Base-by-base conservation (phyloP, 1,139 yeast species). In the Pichia sp. region DNA sequence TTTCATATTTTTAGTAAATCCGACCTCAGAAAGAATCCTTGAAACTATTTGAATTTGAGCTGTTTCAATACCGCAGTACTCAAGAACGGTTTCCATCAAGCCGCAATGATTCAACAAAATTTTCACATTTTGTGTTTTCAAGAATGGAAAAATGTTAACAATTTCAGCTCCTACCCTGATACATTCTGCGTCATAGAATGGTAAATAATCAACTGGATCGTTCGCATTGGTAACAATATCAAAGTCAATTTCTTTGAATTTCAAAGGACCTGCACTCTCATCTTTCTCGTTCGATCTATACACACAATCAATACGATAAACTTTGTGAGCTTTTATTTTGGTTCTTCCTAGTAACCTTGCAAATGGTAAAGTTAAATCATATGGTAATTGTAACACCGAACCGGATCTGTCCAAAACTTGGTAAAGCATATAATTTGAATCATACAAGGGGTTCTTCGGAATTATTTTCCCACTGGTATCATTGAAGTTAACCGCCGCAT, bases 321-420 rank as follows among this genome's bases (percentile, higher is more conserved):
- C 73, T 67, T 90, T 90, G 26, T 82, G 79, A 58, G 84, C 71
- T 4, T 76, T 69, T 45, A 86, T 75, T 19, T 76, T 75, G 5
- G 74, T 72, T 56, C 87, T 82, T 5, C 97, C 90, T 38, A 93
- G 70, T 52, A 82, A 77, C 60, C 99, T 75, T 0, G 99, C 98
- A 72, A 87, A 81, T 0, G 99, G 98, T 42, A 90, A 72, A 0
- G 96, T 87, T 58, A 92, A 74, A 67, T 93, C 99, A 67, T 86
- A 92, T 0, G 97, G 96, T 42, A 95, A 71, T 58, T 90, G 95
- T 38, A 95, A 71, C 6, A 93, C 93, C 0, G 92, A 82, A 0
- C 99, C 99, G 34, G 89, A 84, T 52, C 82, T 78, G 65, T 93
- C 98, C 57, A 95, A 72, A 1, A 93, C 80, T 62, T 90, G 95